Base-by-base conservation (phyloP, 2,329 filamentous ascomycete genomes). In the Epichloe aotearoae region DNA sequence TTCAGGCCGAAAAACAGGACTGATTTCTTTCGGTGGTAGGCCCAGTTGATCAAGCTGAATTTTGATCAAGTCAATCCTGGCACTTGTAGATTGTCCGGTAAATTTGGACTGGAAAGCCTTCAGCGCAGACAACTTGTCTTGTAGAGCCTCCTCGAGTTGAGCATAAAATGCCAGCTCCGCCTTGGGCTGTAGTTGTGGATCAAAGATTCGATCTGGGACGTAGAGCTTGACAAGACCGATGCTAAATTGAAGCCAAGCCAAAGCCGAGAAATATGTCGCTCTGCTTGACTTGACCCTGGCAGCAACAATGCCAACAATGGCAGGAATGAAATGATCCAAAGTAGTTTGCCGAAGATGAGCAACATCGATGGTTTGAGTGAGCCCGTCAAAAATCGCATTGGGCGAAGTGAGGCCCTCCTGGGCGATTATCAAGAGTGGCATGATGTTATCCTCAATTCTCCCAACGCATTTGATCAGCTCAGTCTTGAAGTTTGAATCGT, bases 151-250 rank as follows among this genome's bases (percentile, higher is more conserved):
- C 45, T 78, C 75, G 39, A 85, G 73, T 51, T 81, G 71, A 42
- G 72, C 63, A 50, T 76, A 73, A 49, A 76, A 78, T 42, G 75
- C 70, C 19, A 80, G 77, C 58, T 88, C 83, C 17, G 95, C 76
- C 48, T 77, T 72, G 5, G 79, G 77, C 48, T 77, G 73, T 52
- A 83, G 71, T 53, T 83, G 78, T 1, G 93, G 93, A 64, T 98
- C 93, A 59, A 91, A 93, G 3, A 86, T 77, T 57, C 84, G 83
- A 64, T 95, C 84, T 0, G 94, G 90, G 2, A 97, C 82, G 61
- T 91, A 96, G 2, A 96, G 73, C 54, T 79, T 78, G 46, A 97
- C 73, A 39, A 84, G 79, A 15, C 83, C 83, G 19, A 90, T 67
- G 2, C 87, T 84, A 53, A 95, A 82, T 47, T 84, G 75, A 30